A percentile compares a stretch with the other conserved stretches of the same genome.
Conservation (phyloP, 176 grass and related monocot genomes). For the Oryza punctata region DNA sequence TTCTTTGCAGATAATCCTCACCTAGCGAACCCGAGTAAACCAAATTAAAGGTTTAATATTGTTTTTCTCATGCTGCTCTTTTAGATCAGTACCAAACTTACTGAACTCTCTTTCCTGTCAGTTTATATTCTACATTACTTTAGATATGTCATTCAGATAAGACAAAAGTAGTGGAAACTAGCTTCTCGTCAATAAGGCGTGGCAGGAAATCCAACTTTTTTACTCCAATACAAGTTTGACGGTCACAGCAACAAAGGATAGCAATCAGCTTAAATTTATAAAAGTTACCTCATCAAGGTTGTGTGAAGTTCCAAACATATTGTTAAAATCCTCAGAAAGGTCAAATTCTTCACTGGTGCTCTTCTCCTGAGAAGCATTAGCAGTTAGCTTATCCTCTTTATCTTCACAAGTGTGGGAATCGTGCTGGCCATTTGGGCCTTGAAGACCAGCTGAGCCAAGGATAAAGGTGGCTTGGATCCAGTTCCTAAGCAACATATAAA, state of each 20-base stretch:
- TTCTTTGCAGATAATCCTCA: neutral
- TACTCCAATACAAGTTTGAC: neutral
- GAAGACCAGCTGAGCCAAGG: conserved; percentile 28
- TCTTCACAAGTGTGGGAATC: conserved; percentile 39
- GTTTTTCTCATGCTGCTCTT: neutral
- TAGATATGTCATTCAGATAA: conserved; percentile 8
- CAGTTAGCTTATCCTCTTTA: conserved; percentile 31
- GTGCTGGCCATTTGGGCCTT: conserved; percentile 24
- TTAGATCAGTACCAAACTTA: conserved; percentile 8
- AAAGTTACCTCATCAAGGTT: conserved; percentile 71
- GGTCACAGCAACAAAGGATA: neutral
- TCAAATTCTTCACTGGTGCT: conserved; percentile 64
- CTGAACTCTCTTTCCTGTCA: neutral
- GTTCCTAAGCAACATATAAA: conserved; percentile 48
- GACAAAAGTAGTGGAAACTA: neutral
- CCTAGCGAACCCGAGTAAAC: neutral
- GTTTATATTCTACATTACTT: neutral
- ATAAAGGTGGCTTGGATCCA: conserved; percentile 94
- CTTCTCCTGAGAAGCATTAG: conserved; percentile 31
- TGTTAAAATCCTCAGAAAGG: conserved; percentile 62
- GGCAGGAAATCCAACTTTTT: neutral
- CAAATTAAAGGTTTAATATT: neutral
- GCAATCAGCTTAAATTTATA: neutral
- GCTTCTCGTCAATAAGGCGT: neutral
- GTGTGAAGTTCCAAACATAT: conserved; percentile 61